Percentiles rank a stretch among this genome's conserved stretches.
phyloP scores from a whole-genome alignment of 2,329 filamentous ascomycete species.

The Exophiala dermatitidis region DNA sequence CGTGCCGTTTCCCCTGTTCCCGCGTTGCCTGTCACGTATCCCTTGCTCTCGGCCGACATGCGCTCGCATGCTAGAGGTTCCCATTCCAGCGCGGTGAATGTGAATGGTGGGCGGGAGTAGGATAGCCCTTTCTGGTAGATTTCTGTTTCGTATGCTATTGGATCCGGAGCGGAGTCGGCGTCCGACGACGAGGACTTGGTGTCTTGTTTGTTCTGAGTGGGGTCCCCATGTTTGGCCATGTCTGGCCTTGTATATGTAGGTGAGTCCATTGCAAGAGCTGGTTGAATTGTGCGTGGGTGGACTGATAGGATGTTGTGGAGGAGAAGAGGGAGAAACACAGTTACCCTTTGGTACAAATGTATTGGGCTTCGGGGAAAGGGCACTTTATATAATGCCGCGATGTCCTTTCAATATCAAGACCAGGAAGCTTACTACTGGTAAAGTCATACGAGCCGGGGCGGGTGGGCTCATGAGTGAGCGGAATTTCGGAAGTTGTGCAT shows the following conservation, averaged over 20 bases:
- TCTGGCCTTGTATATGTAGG: background rate
- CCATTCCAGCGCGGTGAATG: slow-evolving; percentile 53
- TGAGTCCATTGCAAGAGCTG: background rate
- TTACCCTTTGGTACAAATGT: too few species aligned
- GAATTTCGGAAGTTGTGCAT: too few species aligned
- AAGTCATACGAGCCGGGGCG: too few species aligned
- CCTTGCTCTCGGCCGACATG: slow-evolving; percentile 40
- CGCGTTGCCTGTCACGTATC: slow-evolving; percentile 57
- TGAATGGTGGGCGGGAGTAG: slow-evolving; percentile 46
- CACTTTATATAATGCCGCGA: too few species aligned
- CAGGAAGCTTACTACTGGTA: too few species aligned
- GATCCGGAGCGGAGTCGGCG: background rate
- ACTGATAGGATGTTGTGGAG: background rate
- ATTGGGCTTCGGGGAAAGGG: too few species aligned
- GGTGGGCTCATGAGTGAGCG: too few species aligned
- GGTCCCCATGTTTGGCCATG: slow-evolving; percentile 2
- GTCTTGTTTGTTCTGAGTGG: too few species aligned
- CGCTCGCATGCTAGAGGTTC: slow-evolving; percentile 45
- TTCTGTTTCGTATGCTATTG: slow-evolving; percentile 36
- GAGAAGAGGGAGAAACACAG: background rate
- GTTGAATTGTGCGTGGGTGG: background rate
- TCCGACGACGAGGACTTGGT: too few species aligned
- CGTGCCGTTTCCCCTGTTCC: slow-evolving; percentile 56
- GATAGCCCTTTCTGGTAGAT: slow-evolving; percentile 50
- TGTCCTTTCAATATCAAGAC: too few species aligned